Evolutionary conservation across 495 filamentous ascomycete genomes (phyloP).

Genomic region (Thermochaetoides thermophila): DNA sequence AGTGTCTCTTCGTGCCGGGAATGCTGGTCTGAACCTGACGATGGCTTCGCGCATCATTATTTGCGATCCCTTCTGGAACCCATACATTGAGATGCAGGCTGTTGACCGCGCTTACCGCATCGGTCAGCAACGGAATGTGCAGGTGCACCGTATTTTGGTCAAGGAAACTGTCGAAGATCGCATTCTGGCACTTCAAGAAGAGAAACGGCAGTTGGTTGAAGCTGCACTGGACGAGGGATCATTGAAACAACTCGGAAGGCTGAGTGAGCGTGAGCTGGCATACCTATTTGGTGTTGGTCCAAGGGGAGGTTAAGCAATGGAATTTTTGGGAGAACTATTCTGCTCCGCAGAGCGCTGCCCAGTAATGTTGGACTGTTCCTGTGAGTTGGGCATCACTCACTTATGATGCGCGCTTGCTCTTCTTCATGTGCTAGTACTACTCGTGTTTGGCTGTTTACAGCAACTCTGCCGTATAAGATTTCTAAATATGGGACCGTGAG

Average conservation of each 20-base stretch:
- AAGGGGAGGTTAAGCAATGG: no score
- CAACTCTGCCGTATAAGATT: no score
- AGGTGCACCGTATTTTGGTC: slow-evolving; percentile 69
- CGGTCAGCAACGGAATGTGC: slow-evolving; percentile 60
- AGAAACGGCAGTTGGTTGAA: slow-evolving; percentile 66
- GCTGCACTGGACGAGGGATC: slow-evolving; percentile 72
- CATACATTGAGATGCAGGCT: slow-evolving; percentile 87
- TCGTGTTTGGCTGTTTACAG: no score
- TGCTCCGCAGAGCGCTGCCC: no score
- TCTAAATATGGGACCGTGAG: no score
- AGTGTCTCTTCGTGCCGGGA: slow-evolving; percentile 80
- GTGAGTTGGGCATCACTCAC: no score
- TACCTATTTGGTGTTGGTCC: slow-evolving; percentile 41
- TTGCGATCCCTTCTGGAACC: slow-evolving; percentile 94
- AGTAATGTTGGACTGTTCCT: no score
- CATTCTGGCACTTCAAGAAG: slow-evolving; percentile 71
- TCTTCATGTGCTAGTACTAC: no score
- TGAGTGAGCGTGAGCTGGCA: slow-evolving; percentile 49
- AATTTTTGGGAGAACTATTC: no score
- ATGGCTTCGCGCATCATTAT: slow-evolving; percentile 82
- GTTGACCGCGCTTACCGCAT: slow-evolving; percentile 89
- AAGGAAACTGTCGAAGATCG: slow-evolving; percentile 77
- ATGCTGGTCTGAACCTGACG: slow-evolving; percentile 78
- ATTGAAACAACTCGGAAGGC: slow-evolving; percentile 43
- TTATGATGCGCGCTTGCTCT: no score